Conservation (phyloP, 2,329 filamentous ascomycete species). For the Epichloe bromicola region DNA sequence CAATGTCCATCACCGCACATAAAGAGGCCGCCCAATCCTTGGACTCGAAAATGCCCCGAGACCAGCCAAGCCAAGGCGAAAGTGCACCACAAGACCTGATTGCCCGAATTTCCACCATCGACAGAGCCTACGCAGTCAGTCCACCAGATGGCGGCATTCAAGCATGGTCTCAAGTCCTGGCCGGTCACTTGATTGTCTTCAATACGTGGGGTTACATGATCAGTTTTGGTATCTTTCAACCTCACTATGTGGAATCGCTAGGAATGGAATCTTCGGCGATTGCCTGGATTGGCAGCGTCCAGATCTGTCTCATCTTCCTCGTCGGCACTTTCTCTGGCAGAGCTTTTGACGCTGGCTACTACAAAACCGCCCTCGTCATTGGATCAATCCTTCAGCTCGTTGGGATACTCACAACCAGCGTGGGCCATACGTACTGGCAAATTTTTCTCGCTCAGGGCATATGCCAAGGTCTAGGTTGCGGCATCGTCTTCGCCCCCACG, state of each 20-base stretch:
- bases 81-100: not conserved
- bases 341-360: constrained; percentile 29
- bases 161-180: constrained; percentile 27
- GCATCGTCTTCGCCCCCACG: constrained; percentile 40
- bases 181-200: constrained; percentile 24
- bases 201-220: constrained; percentile 26
- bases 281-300: constrained; percentile 36
- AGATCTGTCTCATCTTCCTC: constrained; percentile 29
- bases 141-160: constrained; percentile 24
- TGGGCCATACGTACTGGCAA: constrained; percentile 31
- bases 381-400: constrained; percentile 30
- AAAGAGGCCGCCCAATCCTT: not conserved
- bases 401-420: constrained; percentile 32
- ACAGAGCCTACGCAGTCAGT: constrained; percentile 1
- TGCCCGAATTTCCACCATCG: not conserved
- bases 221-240: constrained; percentile 26
- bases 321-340: constrained; percentile 29
- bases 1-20: constrained; percentile 11
- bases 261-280: constrained; percentile 22
- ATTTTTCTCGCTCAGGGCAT: constrained; percentile 40
- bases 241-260: constrained; percentile 24
- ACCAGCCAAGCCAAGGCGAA: not conserved
- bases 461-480: constrained; percentile 41
- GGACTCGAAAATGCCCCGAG: not conserved
- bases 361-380: constrained; percentile 17